phyloP scores from a whole-genome alignment of 495 filamentous ascomycete species.

The Penicillium crystallinum region DNA sequence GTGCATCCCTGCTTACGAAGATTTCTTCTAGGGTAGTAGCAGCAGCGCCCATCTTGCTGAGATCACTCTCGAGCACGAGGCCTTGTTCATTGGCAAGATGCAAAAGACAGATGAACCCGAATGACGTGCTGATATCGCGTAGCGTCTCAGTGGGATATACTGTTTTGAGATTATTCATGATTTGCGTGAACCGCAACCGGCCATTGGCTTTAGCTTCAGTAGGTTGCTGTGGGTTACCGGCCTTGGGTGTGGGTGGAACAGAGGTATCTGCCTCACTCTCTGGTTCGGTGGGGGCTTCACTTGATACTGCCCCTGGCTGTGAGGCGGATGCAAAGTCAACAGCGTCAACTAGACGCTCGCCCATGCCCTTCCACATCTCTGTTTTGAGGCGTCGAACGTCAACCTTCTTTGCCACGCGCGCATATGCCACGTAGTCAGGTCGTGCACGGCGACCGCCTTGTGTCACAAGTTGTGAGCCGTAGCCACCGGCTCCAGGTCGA shows the following conservation, averaged over 20 bases:
- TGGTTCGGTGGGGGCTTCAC: slow-evolving; percentile 20
- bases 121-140: slow-evolving; percentile 93
- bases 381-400: slow-evolving; percentile 91
- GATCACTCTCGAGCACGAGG: slow-evolving; percentile 56
- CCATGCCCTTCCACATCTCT: slow-evolving; percentile 92
- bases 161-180: slow-evolving; percentile 81
- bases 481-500: slow-evolving; percentile 51
- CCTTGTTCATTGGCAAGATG: slow-evolving; percentile 98
- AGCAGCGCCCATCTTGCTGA: slow-evolving; percentile 23
- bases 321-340: slow-evolving; percentile 31
- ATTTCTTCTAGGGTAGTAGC: slow-evolving; percentile 39
- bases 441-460: slow-evolving; percentile 68
- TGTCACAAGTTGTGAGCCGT: slow-evolving; percentile 91
- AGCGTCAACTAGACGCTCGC: slow-evolving; percentile 40
- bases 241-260: slow-evolving; percentile 32
- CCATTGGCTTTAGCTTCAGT: slow-evolving; percentile 30
- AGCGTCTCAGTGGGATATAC: slow-evolving; percentile 82
- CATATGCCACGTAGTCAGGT: slow-evolving; percentile 96
- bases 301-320: slow-evolving; percentile 21
- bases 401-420: slow-evolving; percentile 96
- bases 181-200: slow-evolving; percentile 74
- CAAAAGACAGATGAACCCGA: slow-evolving; percentile 93
- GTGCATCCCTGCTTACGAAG: slow-evolving; percentile 35
- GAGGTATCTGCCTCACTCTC: slow-evolving; percentile 26
- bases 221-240: slow-evolving; percentile 16